Percentiles rank a stretch among this genome's conserved stretches.
Conservation (phyloP, 2,329 filamentous ascomycete species). For the Basipetospora chlamydospora region DNA sequence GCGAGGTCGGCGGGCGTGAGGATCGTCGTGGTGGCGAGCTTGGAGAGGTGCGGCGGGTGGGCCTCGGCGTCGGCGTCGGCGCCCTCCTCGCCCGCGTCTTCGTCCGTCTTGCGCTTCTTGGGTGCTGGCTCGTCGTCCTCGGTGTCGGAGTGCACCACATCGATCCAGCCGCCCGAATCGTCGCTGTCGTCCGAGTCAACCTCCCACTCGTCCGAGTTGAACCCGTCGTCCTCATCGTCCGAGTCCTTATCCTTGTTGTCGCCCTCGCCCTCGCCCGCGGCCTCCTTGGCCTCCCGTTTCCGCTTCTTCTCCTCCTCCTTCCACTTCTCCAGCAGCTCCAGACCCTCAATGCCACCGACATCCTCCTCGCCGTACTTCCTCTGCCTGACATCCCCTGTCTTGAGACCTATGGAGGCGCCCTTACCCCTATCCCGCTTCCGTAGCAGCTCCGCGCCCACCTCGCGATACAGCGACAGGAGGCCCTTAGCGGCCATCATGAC, state of each 20-base stretch:
- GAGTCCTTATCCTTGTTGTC: conserved; percentile 47
- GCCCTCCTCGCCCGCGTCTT: conserved; percentile 16
- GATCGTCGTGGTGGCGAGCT: conserved; percentile 82
- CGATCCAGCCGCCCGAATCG: conserved; percentile 83
- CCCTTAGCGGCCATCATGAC: conserved; percentile 98
- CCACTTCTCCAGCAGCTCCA: conserved; percentile 84
- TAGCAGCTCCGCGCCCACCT: conserved; percentile 78
- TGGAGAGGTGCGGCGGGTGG: conserved; percentile 36
- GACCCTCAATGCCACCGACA: conserved; percentile 70
- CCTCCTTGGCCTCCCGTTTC: conserved; percentile 54
- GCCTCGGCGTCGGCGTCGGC: conserved; percentile 26
- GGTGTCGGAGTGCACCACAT: conserved; percentile 72
- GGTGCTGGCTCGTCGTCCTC: conserved; percentile 58
- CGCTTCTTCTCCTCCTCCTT: conserved; percentile 77
- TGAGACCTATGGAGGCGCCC: conserved; percentile 71
- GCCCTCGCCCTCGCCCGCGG: conserved; percentile 48
- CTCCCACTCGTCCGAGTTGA: conserved; percentile 45
- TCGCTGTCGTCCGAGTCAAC: conserved; percentile 43
- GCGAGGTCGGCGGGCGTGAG: conserved; percentile 92
- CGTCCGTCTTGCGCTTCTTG: conserved; percentile 25
- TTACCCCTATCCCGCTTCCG: conserved; percentile 85
- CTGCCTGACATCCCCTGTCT: conserved; percentile 59
- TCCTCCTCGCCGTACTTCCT: conserved; percentile 73
- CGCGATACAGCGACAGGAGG: conserved; percentile 76
- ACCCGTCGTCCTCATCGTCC: conserved; percentile 45